Evolutionary conservation across 352 stramenopile species (phyloP).

Genomic region (Detonula confervacea): DNA sequence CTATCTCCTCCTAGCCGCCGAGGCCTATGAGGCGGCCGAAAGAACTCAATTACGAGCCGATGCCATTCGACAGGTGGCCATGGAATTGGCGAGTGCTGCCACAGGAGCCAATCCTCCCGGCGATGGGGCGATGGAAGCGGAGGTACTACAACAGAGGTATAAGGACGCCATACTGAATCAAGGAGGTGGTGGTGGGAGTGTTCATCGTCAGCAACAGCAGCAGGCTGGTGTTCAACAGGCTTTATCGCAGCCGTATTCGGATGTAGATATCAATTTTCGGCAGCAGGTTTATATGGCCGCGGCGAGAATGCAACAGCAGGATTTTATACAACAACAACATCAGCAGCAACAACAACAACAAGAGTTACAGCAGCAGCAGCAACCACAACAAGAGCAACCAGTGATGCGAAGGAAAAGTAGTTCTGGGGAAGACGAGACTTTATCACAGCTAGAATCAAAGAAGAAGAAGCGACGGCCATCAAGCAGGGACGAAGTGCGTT

Average conservation of each 20-base stretch:
- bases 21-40: slow-evolving; percentile 42
- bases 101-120: not conserved
- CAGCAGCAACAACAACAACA: slow-evolving; percentile 7
- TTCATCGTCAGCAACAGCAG: not conserved
- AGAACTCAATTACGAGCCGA: slow-evolving; percentile 27
- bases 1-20: slow-evolving; percentile 44
- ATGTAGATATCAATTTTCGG: no score
- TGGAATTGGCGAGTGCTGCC: slow-evolving; percentile 22
- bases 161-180: not conserved
- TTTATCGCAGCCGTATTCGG: no score
- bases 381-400: not conserved
- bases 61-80: slow-evolving; percentile 44
- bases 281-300: slow-evolving; percentile 39
- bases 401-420: no score
- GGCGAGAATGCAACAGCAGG: slow-evolving; percentile 17
- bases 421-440: no score
- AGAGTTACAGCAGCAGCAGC: slow-evolving; percentile 5
- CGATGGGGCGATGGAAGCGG: no score
- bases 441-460: no score
- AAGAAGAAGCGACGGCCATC: no score
- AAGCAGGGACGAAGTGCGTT: not conserved
- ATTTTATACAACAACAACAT: not conserved
- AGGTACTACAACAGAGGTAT: no score
- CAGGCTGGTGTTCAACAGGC: no score
- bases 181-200: not conserved